phyloP scores from a whole-genome alignment of 208 protist species.

The Porcisia hertigi region DNA sequence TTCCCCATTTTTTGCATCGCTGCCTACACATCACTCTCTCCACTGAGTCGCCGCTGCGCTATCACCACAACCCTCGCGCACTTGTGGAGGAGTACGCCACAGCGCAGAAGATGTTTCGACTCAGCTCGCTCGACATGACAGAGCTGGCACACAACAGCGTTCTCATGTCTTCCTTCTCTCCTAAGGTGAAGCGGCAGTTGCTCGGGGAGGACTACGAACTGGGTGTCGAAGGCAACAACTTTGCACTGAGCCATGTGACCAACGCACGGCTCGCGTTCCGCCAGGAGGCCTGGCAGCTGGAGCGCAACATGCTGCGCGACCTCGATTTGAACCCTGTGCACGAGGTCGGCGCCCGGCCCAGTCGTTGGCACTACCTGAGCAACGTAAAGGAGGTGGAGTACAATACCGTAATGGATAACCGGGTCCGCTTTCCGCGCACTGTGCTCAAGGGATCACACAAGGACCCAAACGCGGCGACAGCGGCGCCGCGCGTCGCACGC shows the following conservation, averaged over 20 bases:
- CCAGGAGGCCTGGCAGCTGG: constrained; percentile 78
- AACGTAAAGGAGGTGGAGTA: constrained; percentile 88
- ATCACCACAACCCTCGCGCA: constrained; percentile 80
- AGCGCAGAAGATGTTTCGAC: constrained; percentile 83
- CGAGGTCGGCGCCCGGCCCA: constrained; percentile 49
- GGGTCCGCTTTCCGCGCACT: constrained; percentile 89
- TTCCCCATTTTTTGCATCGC: constrained; percentile 93
- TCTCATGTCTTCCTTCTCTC: constrained; percentile 82
- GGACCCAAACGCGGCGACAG: constrained; percentile 37
- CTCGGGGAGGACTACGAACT: constrained; percentile 72
- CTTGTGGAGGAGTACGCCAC: constrained; percentile 91
- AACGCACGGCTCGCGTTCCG: constrained; percentile 86
- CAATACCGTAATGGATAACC: constrained; percentile 80
- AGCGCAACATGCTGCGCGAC: constrained; percentile 84
- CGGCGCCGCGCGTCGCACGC: constrained; percentile 53
- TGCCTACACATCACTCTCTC: constrained; percentile 97
- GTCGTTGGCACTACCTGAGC: constrained; percentile 80
- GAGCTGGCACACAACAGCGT: constrained; percentile 91
- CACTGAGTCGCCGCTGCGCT: constrained; percentile 96
- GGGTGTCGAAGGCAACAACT: constrained; percentile 71
- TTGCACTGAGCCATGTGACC: constrained; percentile 82
- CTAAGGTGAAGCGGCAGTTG: constrained; percentile 75
- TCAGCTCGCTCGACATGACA: constrained; percentile 86
- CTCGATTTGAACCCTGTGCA: constrained; percentile 55
- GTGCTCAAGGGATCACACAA: constrained; percentile 71